Evolutionary conservation across 352 stramenopile genomes (phyloP).

Genomic region (Globisporangium mamillatum): DNA sequence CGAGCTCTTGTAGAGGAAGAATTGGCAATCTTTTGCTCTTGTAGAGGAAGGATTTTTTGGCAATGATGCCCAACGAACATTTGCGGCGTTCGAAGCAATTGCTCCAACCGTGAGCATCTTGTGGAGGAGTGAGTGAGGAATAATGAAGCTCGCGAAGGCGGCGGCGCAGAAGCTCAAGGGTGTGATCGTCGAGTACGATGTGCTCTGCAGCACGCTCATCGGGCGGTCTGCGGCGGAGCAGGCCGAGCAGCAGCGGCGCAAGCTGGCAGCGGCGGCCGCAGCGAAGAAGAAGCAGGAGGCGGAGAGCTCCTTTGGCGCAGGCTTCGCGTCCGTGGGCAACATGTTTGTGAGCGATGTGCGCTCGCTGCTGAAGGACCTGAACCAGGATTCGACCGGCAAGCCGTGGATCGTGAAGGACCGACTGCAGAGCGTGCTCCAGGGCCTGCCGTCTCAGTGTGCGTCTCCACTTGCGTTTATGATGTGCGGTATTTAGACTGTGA

Average conservation of each 20-base stretch:
- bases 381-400: slow-evolving; percentile 59
- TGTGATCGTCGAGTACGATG: slow-evolving; percentile 77
- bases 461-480: background rate
- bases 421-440: slow-evolving; percentile 58
- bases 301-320: slow-evolving; percentile 24
- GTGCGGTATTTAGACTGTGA: background rate
- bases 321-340: slow-evolving; percentile 28
- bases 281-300: slow-evolving; percentile 19
- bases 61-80: slow-evolving; percentile 1
- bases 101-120: no score
- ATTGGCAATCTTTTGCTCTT: background rate
- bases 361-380: slow-evolving; percentile 55
- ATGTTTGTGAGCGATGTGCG: slow-evolving; percentile 71
- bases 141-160: slow-evolving; percentile 68
- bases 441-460: slow-evolving; percentile 53
- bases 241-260: slow-evolving; percentile 27
- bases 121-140: background rate
- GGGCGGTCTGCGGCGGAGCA: slow-evolving; percentile 39
- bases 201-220: slow-evolving; percentile 68
- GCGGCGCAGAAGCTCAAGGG: slow-evolving; percentile 69
- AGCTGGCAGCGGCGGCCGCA: slow-evolving; percentile 18
- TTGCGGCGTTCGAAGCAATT: background rate
- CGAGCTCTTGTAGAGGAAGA: background rate
- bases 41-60: background rate
- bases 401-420: slow-evolving; percentile 64